phyloP scores from a whole-genome alignment of 2,329 filamentous ascomycete species.

The Acephala macrosclerotiorum region DNA sequence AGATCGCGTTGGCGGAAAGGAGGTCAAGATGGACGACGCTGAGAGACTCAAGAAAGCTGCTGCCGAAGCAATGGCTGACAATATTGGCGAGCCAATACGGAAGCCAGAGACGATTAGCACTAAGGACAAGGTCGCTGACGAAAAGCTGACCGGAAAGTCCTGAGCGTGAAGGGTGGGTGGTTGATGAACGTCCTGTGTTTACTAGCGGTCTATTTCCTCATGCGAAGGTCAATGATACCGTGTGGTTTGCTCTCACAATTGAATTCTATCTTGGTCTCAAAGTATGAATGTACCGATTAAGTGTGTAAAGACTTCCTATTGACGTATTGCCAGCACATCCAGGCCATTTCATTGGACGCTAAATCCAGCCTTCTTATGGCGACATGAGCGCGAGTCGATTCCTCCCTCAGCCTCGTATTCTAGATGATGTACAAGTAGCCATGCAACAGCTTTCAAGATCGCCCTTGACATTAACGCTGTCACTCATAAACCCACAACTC shows the following conservation, averaged over 20 bases:
- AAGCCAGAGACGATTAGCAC: conserved; percentile 42
- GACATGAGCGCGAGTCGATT: too few species aligned
- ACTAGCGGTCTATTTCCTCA: conserved; percentile 6
- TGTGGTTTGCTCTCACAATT: neutral
- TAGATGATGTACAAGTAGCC: too few species aligned
- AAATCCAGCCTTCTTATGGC: too few species aligned
- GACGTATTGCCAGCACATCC: too few species aligned
- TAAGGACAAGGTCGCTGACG: conserved; percentile 42
- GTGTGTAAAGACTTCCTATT: neutral
- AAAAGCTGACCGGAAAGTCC: conserved; percentile 39
- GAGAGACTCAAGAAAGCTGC: conserved; percentile 72
- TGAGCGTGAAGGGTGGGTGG: conserved; percentile 13
- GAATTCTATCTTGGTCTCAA: neutral
- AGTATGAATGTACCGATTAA: neutral
- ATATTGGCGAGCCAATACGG: conserved; percentile 43
- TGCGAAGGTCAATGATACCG: conserved; percentile 10
- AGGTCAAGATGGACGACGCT: conserved; percentile 60
- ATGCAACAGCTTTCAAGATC: too few species aligned
- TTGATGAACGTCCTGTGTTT: neutral
- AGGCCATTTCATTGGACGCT: too few species aligned
- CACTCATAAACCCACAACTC: too few species aligned
- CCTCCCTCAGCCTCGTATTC: too few species aligned
- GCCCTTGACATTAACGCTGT: too few species aligned
- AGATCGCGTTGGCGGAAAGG: conserved; percentile 54
- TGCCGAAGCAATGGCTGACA: conserved; percentile 52